Base-by-base conservation (phyloP, 2,329 filamentous ascomycete species). In the Fusarium sp. region DNA sequence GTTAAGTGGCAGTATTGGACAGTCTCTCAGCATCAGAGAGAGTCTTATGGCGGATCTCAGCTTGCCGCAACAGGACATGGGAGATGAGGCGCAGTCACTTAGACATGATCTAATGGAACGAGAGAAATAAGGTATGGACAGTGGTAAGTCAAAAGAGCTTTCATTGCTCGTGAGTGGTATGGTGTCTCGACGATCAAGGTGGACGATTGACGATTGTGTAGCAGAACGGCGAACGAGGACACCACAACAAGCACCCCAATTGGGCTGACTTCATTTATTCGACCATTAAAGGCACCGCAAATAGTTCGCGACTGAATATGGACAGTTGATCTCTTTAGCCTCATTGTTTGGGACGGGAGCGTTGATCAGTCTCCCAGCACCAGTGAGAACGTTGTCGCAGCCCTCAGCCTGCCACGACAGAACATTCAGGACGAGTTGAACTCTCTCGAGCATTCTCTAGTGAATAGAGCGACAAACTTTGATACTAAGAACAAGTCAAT, bases 291-390 rank as follows among this genome's bases (percentile, higher is more conserved):
- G 24, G 6, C 26, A 28, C 11, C 0, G 12, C 14, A 20, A 20
- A 4, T 6, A 20, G 8, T 5, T 12, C 3, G 5, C 8, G 5
- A 15, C 6, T 36, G 13, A 11, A 12, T 2, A 26, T 3, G 18
- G n/a, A 12, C 32, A 36, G 5, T 17, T 54, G 24, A 14, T 35
- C 30, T 35, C n/a, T 35, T 20, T 24, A 20, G 18, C 8, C 4
- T 14, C 11, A 17, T 14, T 24, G 22, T 15, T 35, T 5, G 30
- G 22, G 9, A 17, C 24, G 3, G 5, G 13, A 17, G 35, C 10
- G 24, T 35, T 20, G 48, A 4, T 17, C 17, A 11, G 2, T 51
- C 12, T 51, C 12, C 3, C 4, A 20, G 12, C 30, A 35, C 11
- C 48, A 51, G 22, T 6, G 30, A 20, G 30, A 35, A 24, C 11